Evolutionary conservation across 371 early-diverging fungal species (phyloP), one percentile per base, ranked within the genome.

Genomic region (Syncephalastrum contaminatum): DNA sequence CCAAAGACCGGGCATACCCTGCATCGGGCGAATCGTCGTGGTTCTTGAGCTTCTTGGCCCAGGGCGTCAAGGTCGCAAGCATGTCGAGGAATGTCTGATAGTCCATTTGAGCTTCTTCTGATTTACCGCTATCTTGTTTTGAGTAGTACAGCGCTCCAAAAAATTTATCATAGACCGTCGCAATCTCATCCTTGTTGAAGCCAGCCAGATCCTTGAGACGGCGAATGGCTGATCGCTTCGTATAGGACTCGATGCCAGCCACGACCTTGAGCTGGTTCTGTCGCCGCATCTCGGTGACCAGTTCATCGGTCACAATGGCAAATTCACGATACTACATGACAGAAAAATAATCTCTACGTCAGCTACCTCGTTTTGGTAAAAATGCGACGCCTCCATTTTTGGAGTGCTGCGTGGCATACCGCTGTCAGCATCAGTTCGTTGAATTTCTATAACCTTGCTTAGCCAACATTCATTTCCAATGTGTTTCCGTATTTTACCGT

Each of bases 191-290:
- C 61, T 92, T 92, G 54, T 77, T 83, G 56, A 98, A 93, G 18
- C 84, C 84, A 44, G 86, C 83, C 19, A 80, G 80, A 41, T 88
- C 82, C 20, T 82, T 73, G 30, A 98, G 64, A 61, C 91, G 90
- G 5, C 97, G 85, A 42, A 97, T 75, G 6, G 87, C 80, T 4
- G 89, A 88, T 54, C 95, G 90, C 58, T 96, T 97, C 1, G 97
- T 88, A 64, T 92, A 98, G 18, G 87, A 86, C 64, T 96, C 95
- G 51, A 98, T 88, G 21, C 92, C 89, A 51, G 96, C 96, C 24
- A 94, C 91, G 1, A 97, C 94, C 62, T 93, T 92, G 53, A 96
- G 84, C 72, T 95, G 95, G 65, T 89, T 87, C n/a, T 86, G 82
- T 48, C 90, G 87, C 39, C 99, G 83, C 51, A 96, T 72, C 48